Base-by-base conservation (phyloP, 192 early-diverging fungal genomes). In the Coemansia sp. region DNA sequence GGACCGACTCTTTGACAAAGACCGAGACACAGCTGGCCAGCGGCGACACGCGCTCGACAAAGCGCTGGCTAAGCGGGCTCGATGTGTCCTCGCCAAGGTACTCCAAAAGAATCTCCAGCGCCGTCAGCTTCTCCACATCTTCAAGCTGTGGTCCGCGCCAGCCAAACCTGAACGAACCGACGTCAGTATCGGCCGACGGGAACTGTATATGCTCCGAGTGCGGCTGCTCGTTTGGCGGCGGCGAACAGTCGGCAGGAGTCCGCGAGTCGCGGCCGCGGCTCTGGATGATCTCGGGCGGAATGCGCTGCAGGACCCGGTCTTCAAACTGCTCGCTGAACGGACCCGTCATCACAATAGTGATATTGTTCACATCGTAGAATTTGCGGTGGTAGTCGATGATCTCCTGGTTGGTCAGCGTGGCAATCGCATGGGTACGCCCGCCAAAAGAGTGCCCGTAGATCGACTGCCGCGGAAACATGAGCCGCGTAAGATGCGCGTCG, bases 371-470 rank as follows among this genome's bases (percentile, higher is more conserved):
- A 30, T 81, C 77, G 50, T 94, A 94, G 50, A 77, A 90, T 30
- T 75, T 57, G 37, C 60, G 50, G 54, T 94, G 91, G 61, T 94
- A 94, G 19, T 63, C 74, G 12, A 75, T 71, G 47, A 94, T 86
- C 39, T 87, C 82, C 7, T 82, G 56, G 46, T 90, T 92, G 14
- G 75, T 83, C 41, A 93, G 70, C 13, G 61, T 70, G 3, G 77
- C 68, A 53, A 93, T 87, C 7, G 86, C 82, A 1, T 43, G 41
- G 0, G 91, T 93, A 17, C 79, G 57, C 0, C 91, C 91, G 32
- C 91, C 91, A 45, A 78, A 87, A 45, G 89, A 85, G 39, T 67
- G 78, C 10, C 79, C 64, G 45, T 92, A 93, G 9, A 86, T 67
- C 36, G 50, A 60, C 4, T 50, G 47, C 18, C 30, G 42, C 31